A percentile compares a stretch with the other conserved stretches of the same genome.
Conservation (phyloP, 2,329 filamentous ascomycete genomes). For the Beauveria rudraprayagi region DNA sequence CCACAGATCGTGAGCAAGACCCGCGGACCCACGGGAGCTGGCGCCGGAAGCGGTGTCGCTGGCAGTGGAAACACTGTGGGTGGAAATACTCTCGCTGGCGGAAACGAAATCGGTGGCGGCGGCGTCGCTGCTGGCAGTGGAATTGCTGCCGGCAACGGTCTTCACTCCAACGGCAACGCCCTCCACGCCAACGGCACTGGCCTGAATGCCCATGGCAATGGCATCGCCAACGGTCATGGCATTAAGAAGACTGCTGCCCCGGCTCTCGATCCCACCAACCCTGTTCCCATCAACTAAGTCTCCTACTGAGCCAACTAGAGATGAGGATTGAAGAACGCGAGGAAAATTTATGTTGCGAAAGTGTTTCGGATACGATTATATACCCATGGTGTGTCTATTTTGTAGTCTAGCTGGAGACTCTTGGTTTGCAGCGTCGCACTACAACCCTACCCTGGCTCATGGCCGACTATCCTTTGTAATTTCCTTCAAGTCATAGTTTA, state of each 20-base stretch:
- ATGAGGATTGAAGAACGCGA: not conserved
- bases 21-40: slow-evolving; percentile 15
- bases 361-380: slow-evolving; percentile 8
- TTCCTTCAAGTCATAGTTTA: not conserved
- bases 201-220: slow-evolving; percentile 15
- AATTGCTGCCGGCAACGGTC: slow-evolving; percentile 6
- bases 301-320: not conserved
- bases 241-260: slow-evolving; percentile 1
- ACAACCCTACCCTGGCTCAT: not conserved
- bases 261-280: slow-evolving; percentile 1
- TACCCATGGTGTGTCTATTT: slow-evolving; percentile 10
- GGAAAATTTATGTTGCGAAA: not conserved
- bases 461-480: not conserved
- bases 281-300: slow-evolving; percentile 5
- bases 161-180: slow-evolving; percentile 6
- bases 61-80: slow-evolving; percentile 13
- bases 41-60: slow-evolving; percentile 8
- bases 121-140: slow-evolving; percentile 12
- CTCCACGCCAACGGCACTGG: slow-evolving; percentile 6
- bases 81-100: slow-evolving; percentile 12
- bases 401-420: not conserved
- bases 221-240: slow-evolving; percentile 9
- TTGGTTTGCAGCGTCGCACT: not conserved
- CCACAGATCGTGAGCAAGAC: slow-evolving; percentile 43
- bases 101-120: slow-evolving; percentile 12